Percentiles rank a stretch among this genome's conserved stretches.
phyloP scores from a whole-genome alignment of 2,329 filamentous ascomycete genomes.

The Arachnopeziza araneosa region DNA sequence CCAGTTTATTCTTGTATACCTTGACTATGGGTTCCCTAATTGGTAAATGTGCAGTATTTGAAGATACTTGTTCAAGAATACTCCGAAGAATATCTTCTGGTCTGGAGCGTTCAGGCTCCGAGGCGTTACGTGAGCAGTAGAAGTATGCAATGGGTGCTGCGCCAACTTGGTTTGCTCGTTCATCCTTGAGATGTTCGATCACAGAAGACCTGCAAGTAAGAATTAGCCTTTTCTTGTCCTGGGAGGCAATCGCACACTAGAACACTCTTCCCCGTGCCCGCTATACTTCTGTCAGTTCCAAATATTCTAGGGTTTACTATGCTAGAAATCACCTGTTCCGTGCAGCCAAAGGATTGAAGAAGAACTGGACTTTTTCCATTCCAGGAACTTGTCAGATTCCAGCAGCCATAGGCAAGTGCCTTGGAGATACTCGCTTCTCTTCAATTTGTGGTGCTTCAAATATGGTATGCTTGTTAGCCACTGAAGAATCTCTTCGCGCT shows the following conservation, averaged over 20 bases:
- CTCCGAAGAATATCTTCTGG: conserved; percentile 20
- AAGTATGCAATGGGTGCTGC: conserved; percentile 21
- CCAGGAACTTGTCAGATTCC: conserved; percentile 16
- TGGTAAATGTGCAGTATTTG: not conserved
- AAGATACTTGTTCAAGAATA: conserved; percentile 23
- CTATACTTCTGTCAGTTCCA: too few species aligned
- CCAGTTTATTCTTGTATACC: conserved; percentile 1
- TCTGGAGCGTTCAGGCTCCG: conserved; percentile 19
- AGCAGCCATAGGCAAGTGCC: conserved; percentile 22
- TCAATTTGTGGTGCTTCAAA: not conserved
- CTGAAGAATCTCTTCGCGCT: conserved; percentile 6
- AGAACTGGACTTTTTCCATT: conserved; percentile 26
- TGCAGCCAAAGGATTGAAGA: conserved; percentile 33
- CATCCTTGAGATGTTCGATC: conserved; percentile 1
- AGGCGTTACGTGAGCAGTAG: conserved; percentile 24
- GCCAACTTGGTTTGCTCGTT: not conserved
- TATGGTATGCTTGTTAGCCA: conserved; percentile 3
- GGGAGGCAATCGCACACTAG: too few species aligned
- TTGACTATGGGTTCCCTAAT: conserved; percentile 2
- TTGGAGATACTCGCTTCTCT: not conserved
- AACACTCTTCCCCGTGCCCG: too few species aligned
- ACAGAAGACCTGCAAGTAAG: too few species aligned
- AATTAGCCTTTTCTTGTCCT: too few species aligned
- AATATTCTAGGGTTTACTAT: too few species aligned
- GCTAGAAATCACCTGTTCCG: too few species aligned